Base-by-base conservation (phyloP, 371 early-diverging fungal species). In the Fennellomyces sp. region DNA sequence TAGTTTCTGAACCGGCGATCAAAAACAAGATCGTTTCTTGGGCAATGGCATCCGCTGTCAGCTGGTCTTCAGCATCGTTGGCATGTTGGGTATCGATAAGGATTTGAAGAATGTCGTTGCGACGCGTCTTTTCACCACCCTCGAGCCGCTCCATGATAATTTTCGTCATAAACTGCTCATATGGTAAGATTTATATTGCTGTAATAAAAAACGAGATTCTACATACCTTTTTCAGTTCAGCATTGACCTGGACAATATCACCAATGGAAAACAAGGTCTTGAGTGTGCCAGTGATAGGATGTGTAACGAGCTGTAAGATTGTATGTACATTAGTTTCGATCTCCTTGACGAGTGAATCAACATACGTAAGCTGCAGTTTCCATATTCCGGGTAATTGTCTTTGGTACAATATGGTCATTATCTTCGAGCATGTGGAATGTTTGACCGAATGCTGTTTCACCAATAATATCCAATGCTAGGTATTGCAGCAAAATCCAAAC, bases 381-480 rank as follows among this genome's bases (percentile, higher is more conserved):
- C 60, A 59, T 65, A 13, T 30, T 31, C 1, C 13, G 2, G 7
- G 33, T 51, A 17, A 65, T 60, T 2, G 66, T 58, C 0, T 39
- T 42, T 13, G 75, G 73, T 6, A 83, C 60, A 28, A 68, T 66
- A 45, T 79, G 73, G 19, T 56, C 61, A 25, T 73, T 73, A 3
- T 66, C 56, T 30, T 76, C 69, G 19, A 85, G 54, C 72, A 83
- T 75, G 26, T 76, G 66, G 41, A 85, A 82, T 6, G 73, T 60
- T 27, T 69, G 56, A 1, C 84, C 80, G 58, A 85, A 61, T 5
- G 61, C 61, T 12, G 61, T 61, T 49, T 61, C 61, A 23, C 61
- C 84, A 55, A 82, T 78, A 4, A 83, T 66, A 62, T 85, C 84
- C 26, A 76, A 38, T 6, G 80, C 72, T 30, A 70, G 62, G 36